Conservation (phyloP, 2,329 filamentous ascomycete species). For the Beauveria sp. region DNA sequence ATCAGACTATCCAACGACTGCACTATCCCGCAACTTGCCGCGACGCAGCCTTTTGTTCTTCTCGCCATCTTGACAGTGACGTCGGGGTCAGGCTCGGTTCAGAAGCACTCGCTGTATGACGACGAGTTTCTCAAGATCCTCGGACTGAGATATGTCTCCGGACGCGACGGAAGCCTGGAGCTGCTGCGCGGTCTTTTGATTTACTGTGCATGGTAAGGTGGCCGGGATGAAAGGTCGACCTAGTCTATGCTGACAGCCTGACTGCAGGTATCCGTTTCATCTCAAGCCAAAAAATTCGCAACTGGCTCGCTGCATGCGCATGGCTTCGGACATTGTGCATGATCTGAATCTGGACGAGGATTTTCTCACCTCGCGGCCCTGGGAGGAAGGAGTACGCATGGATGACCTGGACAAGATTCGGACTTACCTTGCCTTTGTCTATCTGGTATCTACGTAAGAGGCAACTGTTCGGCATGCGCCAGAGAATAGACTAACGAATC, state of each 20-base stretch:
- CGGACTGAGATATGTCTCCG: slow-evolving; percentile 3
- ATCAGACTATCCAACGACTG: not conserved
- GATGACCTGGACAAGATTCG: slow-evolving; percentile 6
- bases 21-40: slow-evolving; percentile 1
- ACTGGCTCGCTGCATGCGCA: slow-evolving; percentile 8
- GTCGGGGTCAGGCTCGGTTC: not conserved
- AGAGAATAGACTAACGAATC: not conserved
- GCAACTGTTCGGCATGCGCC: not conserved
- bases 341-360: slow-evolving; percentile 6
- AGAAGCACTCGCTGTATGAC: slow-evolving; percentile 7
- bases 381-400: not conserved
- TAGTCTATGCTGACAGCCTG: not conserved
- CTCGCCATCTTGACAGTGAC: slow-evolving; percentile 8
- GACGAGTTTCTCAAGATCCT: slow-evolving; percentile 9
- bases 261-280: slow-evolving; percentile 9
- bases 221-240: not conserved
- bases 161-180: slow-evolving; percentile 4
- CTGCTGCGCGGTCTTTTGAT: slow-evolving; percentile 1
- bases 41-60: slow-evolving; percentile 9
- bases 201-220: slow-evolving; percentile 8
- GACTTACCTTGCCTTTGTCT: slow-evolving; percentile 2
- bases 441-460: slow-evolving; percentile 8
- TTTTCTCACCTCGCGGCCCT: not conserved
- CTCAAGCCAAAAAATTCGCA: slow-evolving; percentile 4
- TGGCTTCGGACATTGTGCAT: slow-evolving; percentile 5